A percentile compares a stretch with the other conserved stretches of the same genome.
Conservation (phyloP, 2,329 filamentous ascomycete genomes). For the Penicillium sp. region DNA sequence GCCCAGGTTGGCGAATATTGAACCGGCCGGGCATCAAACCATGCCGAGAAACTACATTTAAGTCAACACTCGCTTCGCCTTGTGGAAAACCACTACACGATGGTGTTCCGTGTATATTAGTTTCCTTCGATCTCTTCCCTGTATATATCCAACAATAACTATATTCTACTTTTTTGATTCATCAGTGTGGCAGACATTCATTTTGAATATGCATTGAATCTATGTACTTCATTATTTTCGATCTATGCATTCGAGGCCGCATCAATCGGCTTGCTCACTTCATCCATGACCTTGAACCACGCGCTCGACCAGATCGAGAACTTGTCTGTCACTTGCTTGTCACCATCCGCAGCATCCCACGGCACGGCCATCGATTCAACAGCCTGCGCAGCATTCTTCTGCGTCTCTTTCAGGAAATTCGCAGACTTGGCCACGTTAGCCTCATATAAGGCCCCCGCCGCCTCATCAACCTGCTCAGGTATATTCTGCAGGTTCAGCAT, state of each 20-base stretch:
- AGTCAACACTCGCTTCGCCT: not conserved
- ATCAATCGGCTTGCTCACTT: constrained; percentile 35
- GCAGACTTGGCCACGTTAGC: constrained; percentile 36
- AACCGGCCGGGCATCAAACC: not conserved
- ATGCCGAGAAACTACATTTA: not conserved
- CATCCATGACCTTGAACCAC: constrained; percentile 49
- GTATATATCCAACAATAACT: constrained; percentile 15
- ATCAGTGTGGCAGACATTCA: constrained; percentile 2
- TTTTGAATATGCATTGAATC: not conserved
- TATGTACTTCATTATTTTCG: not conserved
- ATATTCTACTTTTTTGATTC: constrained; percentile 8
- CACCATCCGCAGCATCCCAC: constrained; percentile 62
- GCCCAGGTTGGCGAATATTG: constrained; percentile 13
- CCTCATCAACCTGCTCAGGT: constrained; percentile 45
- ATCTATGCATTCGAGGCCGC: constrained; percentile 8
- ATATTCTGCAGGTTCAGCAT: constrained; percentile 35
- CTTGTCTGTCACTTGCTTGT: constrained; percentile 63
- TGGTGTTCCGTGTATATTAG: constrained; percentile 14
- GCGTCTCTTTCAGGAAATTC: constrained; percentile 33
- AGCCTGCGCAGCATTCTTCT: constrained; percentile 57
- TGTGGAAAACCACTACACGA: not conserved
- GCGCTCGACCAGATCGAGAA: constrained; percentile 74
- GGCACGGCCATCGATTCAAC: constrained; percentile 70
- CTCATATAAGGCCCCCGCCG: constrained; percentile 47
- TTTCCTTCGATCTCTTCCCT: constrained; percentile 11